phyloP scores from a whole-genome alignment of 2,329 filamentous ascomycete genomes.

The Albifimbria verrucaria region DNA sequence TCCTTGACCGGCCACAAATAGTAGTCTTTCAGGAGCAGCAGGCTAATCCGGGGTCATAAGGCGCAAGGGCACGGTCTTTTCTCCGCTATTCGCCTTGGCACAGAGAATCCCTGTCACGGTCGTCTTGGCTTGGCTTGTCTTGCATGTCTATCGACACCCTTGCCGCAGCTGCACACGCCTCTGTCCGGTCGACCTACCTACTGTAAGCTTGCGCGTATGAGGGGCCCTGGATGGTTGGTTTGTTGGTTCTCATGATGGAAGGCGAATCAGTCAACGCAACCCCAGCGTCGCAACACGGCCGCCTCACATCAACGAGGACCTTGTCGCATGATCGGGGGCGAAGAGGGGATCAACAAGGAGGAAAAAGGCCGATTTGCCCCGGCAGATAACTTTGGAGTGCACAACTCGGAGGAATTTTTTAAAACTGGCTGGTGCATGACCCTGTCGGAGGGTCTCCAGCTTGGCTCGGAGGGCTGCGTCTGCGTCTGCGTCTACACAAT shows the following conservation, averaged over 20 bases:
- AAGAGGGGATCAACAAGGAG: neutral
- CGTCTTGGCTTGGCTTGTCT: too few species aligned
- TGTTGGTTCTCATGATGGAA: too few species aligned
- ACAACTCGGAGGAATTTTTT: neutral
- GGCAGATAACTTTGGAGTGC: neutral
- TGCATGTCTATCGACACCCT: too few species aligned
- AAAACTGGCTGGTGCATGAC: neutral
- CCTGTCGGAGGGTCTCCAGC: neutral
- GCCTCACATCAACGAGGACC: neutral
- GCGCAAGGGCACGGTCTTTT: neutral
- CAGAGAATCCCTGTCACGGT: neutral
- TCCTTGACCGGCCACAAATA: neutral
- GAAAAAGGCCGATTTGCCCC: neutral
- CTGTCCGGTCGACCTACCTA: too few species aligned
- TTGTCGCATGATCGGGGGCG: neutral
- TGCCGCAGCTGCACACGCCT: too few species aligned
- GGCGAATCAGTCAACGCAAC: too few species aligned
- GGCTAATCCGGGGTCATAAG: neutral
- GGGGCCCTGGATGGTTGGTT: too few species aligned
- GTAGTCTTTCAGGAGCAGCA: neutral
- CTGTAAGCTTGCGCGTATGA: too few species aligned
- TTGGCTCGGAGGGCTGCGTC: neutral
- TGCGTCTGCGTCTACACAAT: too few species aligned
- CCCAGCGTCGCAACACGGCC: neutral
- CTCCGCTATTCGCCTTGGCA: neutral